Conservation (phyloP, 2,329 filamentous ascomycete species). For the Parascedosporium putredinis region DNA sequence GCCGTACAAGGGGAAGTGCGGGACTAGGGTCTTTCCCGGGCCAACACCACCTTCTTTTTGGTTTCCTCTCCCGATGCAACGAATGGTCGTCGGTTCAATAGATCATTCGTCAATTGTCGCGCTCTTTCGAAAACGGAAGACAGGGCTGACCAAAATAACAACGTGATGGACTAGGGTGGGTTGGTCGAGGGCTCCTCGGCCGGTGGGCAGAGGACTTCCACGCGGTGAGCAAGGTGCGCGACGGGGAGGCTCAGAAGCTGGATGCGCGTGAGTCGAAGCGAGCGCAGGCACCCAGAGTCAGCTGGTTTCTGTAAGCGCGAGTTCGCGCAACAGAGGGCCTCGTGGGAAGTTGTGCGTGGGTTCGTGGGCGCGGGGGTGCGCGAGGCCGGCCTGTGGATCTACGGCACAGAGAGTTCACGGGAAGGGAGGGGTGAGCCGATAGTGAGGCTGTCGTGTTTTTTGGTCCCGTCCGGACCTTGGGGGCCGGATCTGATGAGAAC, state of each 20-base stretch:
- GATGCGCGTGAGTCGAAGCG: not conserved
- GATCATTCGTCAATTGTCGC: constrained; percentile 1
- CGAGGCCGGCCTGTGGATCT: not conserved
- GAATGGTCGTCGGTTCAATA: constrained; percentile 1
- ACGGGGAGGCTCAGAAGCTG: not conserved
- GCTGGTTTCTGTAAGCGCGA: not conserved
- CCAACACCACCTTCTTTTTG: not conserved
- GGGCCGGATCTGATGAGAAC: not conserved
- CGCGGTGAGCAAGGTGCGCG: not conserved
- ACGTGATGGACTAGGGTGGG: not conserved
- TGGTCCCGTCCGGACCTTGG: not conserved
- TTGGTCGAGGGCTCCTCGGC: not conserved
- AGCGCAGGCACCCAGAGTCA: not conserved
- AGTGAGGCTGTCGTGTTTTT: not conserved
- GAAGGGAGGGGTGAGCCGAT: too few species aligned
- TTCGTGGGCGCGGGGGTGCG: not conserved
- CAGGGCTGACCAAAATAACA: constrained; percentile 2
- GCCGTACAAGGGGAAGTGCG: not conserved
- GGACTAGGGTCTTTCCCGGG: constrained; percentile 2
- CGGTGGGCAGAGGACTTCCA: not conserved
- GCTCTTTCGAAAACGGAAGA: not conserved
- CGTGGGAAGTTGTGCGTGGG: not conserved
- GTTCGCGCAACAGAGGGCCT: not conserved
- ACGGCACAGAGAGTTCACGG: too few species aligned
- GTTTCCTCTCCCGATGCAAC: too few species aligned